phyloP scores from a whole-genome alignment of 2,329 filamentous ascomycete species.

The Phialophora expanda region DNA sequence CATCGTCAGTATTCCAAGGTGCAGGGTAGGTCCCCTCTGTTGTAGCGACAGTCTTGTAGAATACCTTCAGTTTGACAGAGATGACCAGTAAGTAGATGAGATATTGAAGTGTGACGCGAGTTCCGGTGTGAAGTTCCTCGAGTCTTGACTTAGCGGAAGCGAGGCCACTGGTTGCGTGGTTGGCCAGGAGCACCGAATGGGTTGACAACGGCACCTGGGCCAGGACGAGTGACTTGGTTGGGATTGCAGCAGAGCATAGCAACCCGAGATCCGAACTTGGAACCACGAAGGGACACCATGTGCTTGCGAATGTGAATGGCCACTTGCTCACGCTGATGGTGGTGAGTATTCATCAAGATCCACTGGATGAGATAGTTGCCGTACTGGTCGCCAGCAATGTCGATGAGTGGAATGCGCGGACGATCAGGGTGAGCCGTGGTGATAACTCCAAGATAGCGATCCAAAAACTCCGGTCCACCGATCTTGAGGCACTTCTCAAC shows the following conservation, averaged over 20 bases:
- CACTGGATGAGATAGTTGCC: slow-evolving; percentile 98
- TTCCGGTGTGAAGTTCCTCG: slow-evolving; percentile 1
- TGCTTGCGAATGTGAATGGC: slow-evolving; percentile 96
- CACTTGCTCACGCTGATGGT: slow-evolving; percentile 90
- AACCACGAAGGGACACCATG: slow-evolving; percentile 97
- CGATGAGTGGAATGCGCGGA: slow-evolving; percentile 93
- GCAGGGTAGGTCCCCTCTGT: slow-evolving; percentile 33
- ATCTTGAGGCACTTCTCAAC: slow-evolving; percentile 99
- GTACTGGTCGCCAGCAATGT: slow-evolving; percentile 97
- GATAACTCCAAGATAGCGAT: slow-evolving; percentile 90
- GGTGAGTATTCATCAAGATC: slow-evolving; percentile 85
- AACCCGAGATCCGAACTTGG: slow-evolving; percentile 97
- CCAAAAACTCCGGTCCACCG: slow-evolving; percentile 84
- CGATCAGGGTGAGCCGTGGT: slow-evolving; percentile 89
- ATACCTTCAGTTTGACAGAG: slow-evolving; percentile 38
- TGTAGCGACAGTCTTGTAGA: slow-evolving; percentile 37
- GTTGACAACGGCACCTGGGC: slow-evolving; percentile 72
- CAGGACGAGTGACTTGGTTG: slow-evolving; percentile 83
- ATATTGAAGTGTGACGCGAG: slow-evolving; percentile 25
- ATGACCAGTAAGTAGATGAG: slow-evolving; percentile 39
- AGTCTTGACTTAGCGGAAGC: slow-evolving; percentile 58
- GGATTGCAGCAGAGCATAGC: slow-evolving; percentile 99
- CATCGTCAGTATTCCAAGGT: slow-evolving; percentile 39
- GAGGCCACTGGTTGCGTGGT: slow-evolving; percentile 56
- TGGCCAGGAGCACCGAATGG: slow-evolving; percentile 62